Evolutionary conservation across 2,329 filamentous ascomycete genomes (phyloP).

Genomic region (Botryotinia globosa): DNA sequence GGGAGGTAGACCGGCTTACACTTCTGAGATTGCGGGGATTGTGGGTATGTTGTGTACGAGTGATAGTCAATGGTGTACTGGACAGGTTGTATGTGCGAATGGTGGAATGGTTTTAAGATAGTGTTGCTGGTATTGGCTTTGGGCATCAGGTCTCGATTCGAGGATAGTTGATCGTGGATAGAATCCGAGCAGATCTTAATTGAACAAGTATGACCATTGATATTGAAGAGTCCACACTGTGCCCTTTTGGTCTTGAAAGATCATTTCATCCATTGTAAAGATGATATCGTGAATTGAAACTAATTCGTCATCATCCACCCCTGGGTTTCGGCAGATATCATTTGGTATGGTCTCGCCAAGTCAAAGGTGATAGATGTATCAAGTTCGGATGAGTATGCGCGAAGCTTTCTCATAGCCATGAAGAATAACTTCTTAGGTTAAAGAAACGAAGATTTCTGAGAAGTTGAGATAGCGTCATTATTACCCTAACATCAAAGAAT

Average conservation of each 20-base stretch:
- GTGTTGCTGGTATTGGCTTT: not conserved
- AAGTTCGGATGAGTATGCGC: not conserved
- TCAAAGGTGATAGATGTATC: not conserved
- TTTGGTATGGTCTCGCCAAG: not conserved
- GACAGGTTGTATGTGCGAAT: conserved; percentile 76
- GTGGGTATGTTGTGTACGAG: conserved; percentile 71
- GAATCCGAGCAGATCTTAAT: not conserved
- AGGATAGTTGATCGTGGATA: not conserved
- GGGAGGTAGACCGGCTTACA: conserved; percentile 61
- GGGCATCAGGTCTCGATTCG: not conserved
- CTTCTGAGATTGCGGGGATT: conserved; percentile 69
- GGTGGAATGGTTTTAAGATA: conserved; percentile 63
- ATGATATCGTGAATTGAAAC: not conserved
- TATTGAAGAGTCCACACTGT: not conserved
- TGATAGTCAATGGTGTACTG: conserved; percentile 75
- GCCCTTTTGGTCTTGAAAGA: not conserved
- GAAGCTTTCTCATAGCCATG: not conserved
- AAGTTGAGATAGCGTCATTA: not conserved
- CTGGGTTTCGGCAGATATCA: not conserved
- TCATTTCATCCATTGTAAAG: not conserved
- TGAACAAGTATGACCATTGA: not conserved
- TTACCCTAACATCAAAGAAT: too few relatives aligned
- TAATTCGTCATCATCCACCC: not conserved
- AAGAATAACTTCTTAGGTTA: not conserved
- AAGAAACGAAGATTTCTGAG: not conserved